phyloP scores from a whole-genome alignment of 2,329 filamentous ascomycete genomes.

The Phaeosphaeria sp. region DNA sequence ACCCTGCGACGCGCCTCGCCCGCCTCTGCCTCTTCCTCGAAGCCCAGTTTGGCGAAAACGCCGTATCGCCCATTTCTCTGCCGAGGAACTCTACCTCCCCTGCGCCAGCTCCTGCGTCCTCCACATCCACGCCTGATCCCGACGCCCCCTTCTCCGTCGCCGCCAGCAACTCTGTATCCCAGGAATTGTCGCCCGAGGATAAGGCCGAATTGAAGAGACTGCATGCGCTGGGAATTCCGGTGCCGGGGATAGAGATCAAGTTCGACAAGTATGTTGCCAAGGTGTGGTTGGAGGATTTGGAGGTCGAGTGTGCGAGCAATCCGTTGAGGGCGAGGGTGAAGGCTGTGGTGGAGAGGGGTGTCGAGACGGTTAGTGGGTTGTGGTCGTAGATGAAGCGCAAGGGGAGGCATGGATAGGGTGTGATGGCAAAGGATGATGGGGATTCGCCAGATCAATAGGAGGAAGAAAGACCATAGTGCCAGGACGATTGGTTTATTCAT shows the following conservation, averaged over 20 bases:
- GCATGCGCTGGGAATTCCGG: slow-evolving; percentile 84
- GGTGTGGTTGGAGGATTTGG: slow-evolving; percentile 90
- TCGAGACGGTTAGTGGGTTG: slow-evolving; percentile 72
- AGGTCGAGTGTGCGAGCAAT: slow-evolving; percentile 83
- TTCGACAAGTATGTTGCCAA: slow-evolving; percentile 87
- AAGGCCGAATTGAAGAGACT: slow-evolving; percentile 73
- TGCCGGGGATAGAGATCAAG: slow-evolving; percentile 84
- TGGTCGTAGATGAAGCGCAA: slow-evolving; percentile 30
- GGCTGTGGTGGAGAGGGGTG: slow-evolving; percentile 86
- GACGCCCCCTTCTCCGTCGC: slow-evolving; percentile 15
- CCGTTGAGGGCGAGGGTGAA: slow-evolving; percentile 83
- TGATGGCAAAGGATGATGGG: too few species aligned
- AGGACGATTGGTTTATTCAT: too few species aligned
- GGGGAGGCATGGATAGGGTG: not conserved
- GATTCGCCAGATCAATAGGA: too few species aligned
- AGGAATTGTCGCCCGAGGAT: slow-evolving; percentile 24
- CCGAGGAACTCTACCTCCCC: slow-evolving; percentile 61
- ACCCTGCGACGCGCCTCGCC: slow-evolving; percentile 77
- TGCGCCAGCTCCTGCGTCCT: slow-evolving; percentile 7
- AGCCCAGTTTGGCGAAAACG: slow-evolving; percentile 88
- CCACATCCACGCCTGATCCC: slow-evolving; percentile 4
- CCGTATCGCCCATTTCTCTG: slow-evolving; percentile 76
- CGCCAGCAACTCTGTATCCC: not conserved
- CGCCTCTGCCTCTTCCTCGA: slow-evolving; percentile 96
- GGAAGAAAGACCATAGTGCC: too few species aligned